Evolutionary conservation across 257 asterid genomes (phyloP), one percentile per base, ranked within the genome.

Genomic region (Parsonsia alboflavescens): DNA sequence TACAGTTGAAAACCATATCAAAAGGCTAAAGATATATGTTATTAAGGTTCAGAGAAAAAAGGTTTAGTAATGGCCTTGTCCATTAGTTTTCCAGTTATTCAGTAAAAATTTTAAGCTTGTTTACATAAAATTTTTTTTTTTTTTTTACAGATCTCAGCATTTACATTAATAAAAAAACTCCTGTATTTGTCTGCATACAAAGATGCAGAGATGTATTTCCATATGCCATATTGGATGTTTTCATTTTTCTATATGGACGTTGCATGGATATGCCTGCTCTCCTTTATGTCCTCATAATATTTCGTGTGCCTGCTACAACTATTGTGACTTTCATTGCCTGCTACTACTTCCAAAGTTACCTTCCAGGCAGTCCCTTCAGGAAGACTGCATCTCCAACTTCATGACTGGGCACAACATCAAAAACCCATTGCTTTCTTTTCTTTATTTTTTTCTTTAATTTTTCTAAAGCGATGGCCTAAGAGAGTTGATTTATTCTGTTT

Each of bases 81-180:
- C 22, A 6, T 11, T 22, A 65, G 17, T 54, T 21, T 52, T 52
- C 10, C 13, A 39, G 48, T 6, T 52, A 22, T n/a, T 64, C 26
- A 24, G n/a, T 15, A 5, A 70, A 49, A 16, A 49, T 36, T 63
- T 33, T 11, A 53, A 26, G 78, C 12, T 63, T 33, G 16, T 63
- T 1, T 16, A 33, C 17, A 17, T n/a, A n/a, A n/a, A n/a, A n/a
- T n/a, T n/a, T n/a, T n/a, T n/a, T n/a, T n/a, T n/a, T n/a, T n/a
- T n/a, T n/a, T n/a, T 66, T 53, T 75, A 15, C 46, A 52, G 15
- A 50, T 74, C 58, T 26, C 42, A 28, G 9, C 22, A 75, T 46
- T 24, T 46, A 67, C 0, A 30, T 52, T 33, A 6, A 64, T 33
- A 0, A 36, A 19, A n/a, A 36, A 8, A 19, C 17, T n/a, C 69